Evolutionary conservation across 805 yeast species (phyloP), one percentile per base, ranked within the genome.

Genomic region (Wickerhamiella nectarea): DNA sequence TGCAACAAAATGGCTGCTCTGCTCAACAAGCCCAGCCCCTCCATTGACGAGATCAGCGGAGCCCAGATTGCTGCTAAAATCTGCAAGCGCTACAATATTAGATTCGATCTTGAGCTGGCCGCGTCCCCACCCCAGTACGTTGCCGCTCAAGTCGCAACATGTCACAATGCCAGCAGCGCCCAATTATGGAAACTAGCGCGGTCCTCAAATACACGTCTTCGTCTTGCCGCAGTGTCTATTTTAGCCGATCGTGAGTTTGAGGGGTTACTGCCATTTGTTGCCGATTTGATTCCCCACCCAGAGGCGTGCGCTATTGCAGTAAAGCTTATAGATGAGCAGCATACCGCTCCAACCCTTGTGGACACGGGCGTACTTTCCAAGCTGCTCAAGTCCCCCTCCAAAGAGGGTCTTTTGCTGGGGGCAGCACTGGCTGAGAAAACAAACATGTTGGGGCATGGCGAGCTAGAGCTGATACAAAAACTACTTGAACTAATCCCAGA

Each of bases 281-380:
- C 34, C 26, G 42, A 39, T n/a, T 19, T 28, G 18, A 20, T 39
- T 8, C 42, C 42, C 9, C 36, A 31, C 12, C 42, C 36, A 4
- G 34, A 39, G 15, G 42, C 42, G 11, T 39, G 42, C 31, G 36
- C 33, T 2, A 31, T 39, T 11, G 34, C 35, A 17, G 42, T 29
- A 2, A 10, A 31, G 21, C 9, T 39, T 2, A 31, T 31, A 3
- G 15, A 20, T 5, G 9, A 4, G 5, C n/a, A 26, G n/a, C 18
- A 14, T 3, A 14, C 36, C 1, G 22, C 21, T 4, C 31, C 36
- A 2, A 17, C 15, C 7, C 28, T 39, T 4, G 26, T 26, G 14
- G 35, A 39, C 12, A 15, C 34, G n/a, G 42, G 35, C 20, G 22
- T 18, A 8, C 20, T 39, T 14, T 18, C 22, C 17, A 12, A 14